Percentiles rank a stretch among this genome's conserved stretches.
Evolutionary conservation across 2,329 filamentous ascomycete species (phyloP).

Genomic region (Exophiala aquamarina): DNA sequence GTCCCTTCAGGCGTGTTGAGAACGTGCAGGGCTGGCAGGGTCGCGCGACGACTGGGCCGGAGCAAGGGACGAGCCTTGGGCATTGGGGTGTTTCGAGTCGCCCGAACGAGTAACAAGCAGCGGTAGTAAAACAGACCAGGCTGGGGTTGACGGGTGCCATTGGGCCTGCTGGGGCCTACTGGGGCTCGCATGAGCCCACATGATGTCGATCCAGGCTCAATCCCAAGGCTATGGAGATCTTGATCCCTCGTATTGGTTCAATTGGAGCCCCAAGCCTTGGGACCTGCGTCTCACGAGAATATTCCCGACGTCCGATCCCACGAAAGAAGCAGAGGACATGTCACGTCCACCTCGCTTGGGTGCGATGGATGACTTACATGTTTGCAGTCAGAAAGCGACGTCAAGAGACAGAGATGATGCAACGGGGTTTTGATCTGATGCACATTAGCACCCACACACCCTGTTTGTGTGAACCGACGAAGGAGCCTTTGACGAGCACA

Average conservation of each 20-base stretch:
- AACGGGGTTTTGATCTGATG: no score
- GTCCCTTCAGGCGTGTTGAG: background rate
- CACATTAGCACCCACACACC: no score
- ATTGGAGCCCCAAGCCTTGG: background rate
- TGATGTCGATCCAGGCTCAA: background rate
- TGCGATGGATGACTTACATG: no score
- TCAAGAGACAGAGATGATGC: no score
- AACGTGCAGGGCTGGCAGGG: background rate
- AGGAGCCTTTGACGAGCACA: no score
- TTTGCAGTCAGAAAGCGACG: no score
- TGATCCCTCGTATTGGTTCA: background rate
- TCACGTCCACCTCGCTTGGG: no score
- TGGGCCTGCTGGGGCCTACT: background rate
- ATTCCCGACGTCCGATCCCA: background rate
- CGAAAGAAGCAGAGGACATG: background rate
- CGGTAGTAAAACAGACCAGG: conserved; percentile 13
- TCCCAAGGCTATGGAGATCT: background rate
- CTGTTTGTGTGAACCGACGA: no score
- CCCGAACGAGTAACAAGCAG: conserved; percentile 18
- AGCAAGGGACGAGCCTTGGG: conserved; percentile 5
- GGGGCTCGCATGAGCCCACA: no score
- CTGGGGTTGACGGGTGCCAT: conserved; percentile 2
- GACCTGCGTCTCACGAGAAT: background rate
- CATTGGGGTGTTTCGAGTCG: conserved; percentile 20
- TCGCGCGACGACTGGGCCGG: background rate